Evolutionary conservation across 2,329 filamentous ascomycete genomes (phyloP).

Genomic region (Colletotrichum magnum): DNA sequence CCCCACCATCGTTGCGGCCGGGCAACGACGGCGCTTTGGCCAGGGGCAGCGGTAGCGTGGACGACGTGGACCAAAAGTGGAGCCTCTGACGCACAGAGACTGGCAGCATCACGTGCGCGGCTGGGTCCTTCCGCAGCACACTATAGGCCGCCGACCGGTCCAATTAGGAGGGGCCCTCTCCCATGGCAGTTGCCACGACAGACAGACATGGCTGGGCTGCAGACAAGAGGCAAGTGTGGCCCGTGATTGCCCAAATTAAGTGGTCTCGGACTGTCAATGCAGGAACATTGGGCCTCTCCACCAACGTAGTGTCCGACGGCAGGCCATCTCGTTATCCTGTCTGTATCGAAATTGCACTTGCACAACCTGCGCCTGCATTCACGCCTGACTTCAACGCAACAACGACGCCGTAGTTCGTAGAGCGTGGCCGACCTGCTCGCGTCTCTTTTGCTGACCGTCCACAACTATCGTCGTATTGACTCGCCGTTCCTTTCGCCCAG

Average conservation of each 20-base stretch:
- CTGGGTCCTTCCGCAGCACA: background rate
- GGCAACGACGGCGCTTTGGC: slow-evolving; percentile 41
- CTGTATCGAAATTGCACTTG: slow-evolving; percentile 22
- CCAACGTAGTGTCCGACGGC: slow-evolving; percentile 30
- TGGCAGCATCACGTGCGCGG: background rate
- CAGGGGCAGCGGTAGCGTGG: slow-evolving; percentile 3
- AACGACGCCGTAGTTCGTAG: background rate
- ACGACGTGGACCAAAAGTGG: background rate
- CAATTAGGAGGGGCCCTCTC: slow-evolving; percentile 19
- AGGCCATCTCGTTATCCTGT: slow-evolving; percentile 19
- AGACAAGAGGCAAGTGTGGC: slow-evolving; percentile 10
- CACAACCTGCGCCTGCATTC: background rate
- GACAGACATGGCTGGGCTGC: slow-evolving; percentile 10
- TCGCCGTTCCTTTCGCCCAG: background rate
- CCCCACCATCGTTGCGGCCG: slow-evolving; percentile 49
- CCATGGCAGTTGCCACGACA: slow-evolving; percentile 34
- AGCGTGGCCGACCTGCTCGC: no score
- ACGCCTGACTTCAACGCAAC: background rate
- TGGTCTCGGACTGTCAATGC: slow-evolving; percentile 38
- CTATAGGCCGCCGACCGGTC: background rate
- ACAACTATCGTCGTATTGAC: no score
- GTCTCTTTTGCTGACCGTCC: no score
- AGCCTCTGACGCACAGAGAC: slow-evolving; percentile 17
- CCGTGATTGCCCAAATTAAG: slow-evolving; percentile 39
- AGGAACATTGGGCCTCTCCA: slow-evolving; percentile 33